A percentile compares a stretch with the other conserved stretches of the same genome.
Conservation (phyloP, 495 filamentous ascomycete species). For the Penicillium verhagenii region DNA sequence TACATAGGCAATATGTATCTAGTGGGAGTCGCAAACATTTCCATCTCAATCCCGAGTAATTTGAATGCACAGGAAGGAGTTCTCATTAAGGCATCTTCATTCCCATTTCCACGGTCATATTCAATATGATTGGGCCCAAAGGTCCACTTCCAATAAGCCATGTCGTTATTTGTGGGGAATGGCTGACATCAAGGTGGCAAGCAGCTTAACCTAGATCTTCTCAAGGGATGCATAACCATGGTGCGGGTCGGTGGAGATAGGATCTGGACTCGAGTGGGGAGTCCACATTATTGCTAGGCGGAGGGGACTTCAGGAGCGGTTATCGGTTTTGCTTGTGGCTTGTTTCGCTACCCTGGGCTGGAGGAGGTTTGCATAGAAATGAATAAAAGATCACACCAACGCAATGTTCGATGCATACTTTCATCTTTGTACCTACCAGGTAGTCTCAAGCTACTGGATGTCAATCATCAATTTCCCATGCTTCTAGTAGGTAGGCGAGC, state of each 20-base stretch:
- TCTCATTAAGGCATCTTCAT: not conserved
- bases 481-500: too few relatives aligned
- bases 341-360: not conserved
- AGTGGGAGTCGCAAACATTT: too few relatives aligned
- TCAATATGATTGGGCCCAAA: not conserved
- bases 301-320: too few relatives aligned
- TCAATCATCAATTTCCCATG: too few relatives aligned
- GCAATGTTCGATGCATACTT: too few relatives aligned
- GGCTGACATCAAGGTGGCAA: not conserved
- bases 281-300: too few relatives aligned
- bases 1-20: too few relatives aligned
- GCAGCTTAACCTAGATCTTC: not conserved
- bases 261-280: not conserved
- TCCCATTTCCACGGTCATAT: too few relatives aligned
- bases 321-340: not conserved
- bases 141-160: not conserved
- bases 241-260: not conserved
- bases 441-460: too few relatives aligned
- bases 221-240: not conserved
- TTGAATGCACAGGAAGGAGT: not conserved
- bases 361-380: not conserved
- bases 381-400: too few relatives aligned
- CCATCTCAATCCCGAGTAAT: too few relatives aligned
- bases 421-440: too few relatives aligned
- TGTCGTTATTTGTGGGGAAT: not conserved